phyloP scores from a whole-genome alignment of 2,329 filamentous ascomycete species.

The Colletotrichum melonis region DNA sequence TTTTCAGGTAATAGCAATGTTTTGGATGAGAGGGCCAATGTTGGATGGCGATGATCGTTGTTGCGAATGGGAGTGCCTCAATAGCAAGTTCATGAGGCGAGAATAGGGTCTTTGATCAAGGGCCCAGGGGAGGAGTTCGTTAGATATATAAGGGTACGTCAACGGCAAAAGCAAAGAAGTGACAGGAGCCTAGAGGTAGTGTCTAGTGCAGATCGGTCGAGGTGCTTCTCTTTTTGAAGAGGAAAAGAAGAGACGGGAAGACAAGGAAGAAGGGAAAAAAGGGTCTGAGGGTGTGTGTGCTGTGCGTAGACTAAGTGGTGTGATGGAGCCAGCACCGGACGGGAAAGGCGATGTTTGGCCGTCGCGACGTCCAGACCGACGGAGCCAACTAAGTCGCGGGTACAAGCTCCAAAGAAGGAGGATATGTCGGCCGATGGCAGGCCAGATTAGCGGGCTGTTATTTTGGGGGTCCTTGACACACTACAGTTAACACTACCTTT shows the following conservation, averaged over 20 bases:
- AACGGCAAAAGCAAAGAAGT: constrained; percentile 11
- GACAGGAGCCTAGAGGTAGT: constrained; percentile 30
- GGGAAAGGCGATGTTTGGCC: constrained; percentile 18
- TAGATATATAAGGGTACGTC: constrained; percentile 30
- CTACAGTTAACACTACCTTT: not conserved
- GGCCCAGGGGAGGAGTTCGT: constrained; percentile 25
- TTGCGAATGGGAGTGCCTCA: constrained; percentile 45
- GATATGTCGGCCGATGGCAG: constrained; percentile 6
- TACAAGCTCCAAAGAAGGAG: constrained; percentile 9
- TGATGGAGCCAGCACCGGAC: constrained; percentile 33
- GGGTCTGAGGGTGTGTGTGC: constrained; percentile 2
- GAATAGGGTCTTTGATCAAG: constrained; percentile 11
- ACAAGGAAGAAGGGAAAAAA: constrained; percentile 29
- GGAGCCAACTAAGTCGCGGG: constrained; percentile 18
- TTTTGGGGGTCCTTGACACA: constrained; percentile 7
- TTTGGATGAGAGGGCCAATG: constrained; percentile 40
- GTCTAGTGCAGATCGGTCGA: constrained; percentile 20
- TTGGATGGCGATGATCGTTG: constrained; percentile 28
- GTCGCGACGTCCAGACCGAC: constrained; percentile 7
- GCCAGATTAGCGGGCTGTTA: constrained; percentile 27
- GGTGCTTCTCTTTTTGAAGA: constrained; percentile 25
- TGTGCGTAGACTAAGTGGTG: constrained; percentile 21
- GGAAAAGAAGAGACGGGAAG: constrained; percentile 33
- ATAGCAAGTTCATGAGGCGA: constrained; percentile 54
- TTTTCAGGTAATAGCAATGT: constrained; percentile 22